Evolutionary conservation across 108 stramenopile genomes (phyloP).

Genomic region (Phaeodactylum tricornutum): DNA sequence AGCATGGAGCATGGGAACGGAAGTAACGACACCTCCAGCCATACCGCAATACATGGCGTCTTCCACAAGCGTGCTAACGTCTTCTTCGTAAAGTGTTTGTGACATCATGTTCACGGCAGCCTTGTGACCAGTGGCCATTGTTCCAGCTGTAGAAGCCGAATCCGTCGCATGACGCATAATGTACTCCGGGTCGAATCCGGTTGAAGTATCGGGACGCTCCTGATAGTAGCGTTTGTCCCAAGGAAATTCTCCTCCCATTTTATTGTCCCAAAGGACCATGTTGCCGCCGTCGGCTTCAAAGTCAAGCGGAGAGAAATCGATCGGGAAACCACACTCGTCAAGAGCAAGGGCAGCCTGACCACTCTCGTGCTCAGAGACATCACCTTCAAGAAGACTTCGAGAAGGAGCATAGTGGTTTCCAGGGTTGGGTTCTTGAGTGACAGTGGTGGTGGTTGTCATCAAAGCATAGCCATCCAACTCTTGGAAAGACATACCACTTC

Average conservation of each 20-base stretch:
- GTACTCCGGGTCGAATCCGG: conserved; percentile 27
- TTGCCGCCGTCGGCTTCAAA: conserved; percentile 32
- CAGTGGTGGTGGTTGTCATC: conserved; percentile 23
- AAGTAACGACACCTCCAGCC: conserved; percentile 42
- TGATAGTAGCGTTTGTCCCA: conserved; percentile 41
- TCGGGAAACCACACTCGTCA: conserved; percentile 32
- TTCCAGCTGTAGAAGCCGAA: conserved; percentile 34
- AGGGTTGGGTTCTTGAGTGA: conserved; percentile 24
- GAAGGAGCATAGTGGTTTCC: conserved; percentile 49
- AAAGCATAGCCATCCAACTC: conserved; percentile 18
- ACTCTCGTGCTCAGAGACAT: conserved; percentile 17
- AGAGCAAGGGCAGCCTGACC: conserved; percentile 32
- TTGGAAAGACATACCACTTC: conserved; percentile 35
- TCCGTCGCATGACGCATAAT: conserved; percentile 60
- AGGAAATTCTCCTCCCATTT: conserved; percentile 31
- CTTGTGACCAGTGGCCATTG: conserved; percentile 39
- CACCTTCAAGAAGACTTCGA: conserved; percentile 25
- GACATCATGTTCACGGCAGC: conserved; percentile 32
- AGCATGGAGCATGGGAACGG: conserved; percentile 47
- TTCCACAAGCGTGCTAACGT: conserved; percentile 34
- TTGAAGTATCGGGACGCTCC: conserved; percentile 5
- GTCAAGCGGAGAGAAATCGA: conserved; percentile 33
- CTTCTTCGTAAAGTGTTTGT: conserved; percentile 30
- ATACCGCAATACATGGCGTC: conserved; percentile 43
- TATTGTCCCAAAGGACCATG: conserved; percentile 50